Base-by-base conservation (phyloP, 768 basidiomycete genomes). In the Auriscalpium microsporum region DNA sequence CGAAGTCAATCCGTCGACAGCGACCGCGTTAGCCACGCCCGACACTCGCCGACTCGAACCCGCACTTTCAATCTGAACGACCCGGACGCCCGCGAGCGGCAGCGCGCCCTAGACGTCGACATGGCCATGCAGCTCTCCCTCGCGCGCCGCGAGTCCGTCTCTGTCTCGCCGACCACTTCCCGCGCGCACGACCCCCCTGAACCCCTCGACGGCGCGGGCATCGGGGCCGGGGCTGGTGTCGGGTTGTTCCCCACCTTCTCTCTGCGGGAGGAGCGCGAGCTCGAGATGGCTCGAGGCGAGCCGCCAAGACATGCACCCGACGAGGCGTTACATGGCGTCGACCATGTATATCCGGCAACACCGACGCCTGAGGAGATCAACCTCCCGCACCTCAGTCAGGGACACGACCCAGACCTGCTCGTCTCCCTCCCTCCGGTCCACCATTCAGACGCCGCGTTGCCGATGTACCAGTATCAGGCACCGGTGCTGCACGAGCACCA, bases 91-190 rank as follows among this genome's bases (percentile, higher is more conserved):
- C 76, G 84, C 53, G 93, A 96, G 68, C 82, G 94, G 17, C 94
- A 97, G 74, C 80, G 88, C 37, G 84, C 90, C 7, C 90, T 96
- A 86, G 94, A 97, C 64, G 90, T 90, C 0, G 93, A 94, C 64
- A 91, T 92, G 87, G 90, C 88, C 52, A 78, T 90, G 66, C 86
- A 87, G 35, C 79, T 87, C 44, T 87, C 85, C 21, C 76, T 81
- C 19, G 87, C 86, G 1, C 79, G 89, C 19, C 75, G 84, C 57
- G 83, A 83, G 50, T 86, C 85, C 0, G 63, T 82, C 8, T 62
- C 61, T 8, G 68, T 58, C 21, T 56, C 60, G 7, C 57, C 64
- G 13, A 54, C 72, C 4, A 45, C 63, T 52, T 65, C 64, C 10
- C 69, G 49, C 51, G 56, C 49, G 21, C 64, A 59, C 53, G 59